Conservation (phyloP, 441 rosid species). For the Populus tomentosa region DNA sequence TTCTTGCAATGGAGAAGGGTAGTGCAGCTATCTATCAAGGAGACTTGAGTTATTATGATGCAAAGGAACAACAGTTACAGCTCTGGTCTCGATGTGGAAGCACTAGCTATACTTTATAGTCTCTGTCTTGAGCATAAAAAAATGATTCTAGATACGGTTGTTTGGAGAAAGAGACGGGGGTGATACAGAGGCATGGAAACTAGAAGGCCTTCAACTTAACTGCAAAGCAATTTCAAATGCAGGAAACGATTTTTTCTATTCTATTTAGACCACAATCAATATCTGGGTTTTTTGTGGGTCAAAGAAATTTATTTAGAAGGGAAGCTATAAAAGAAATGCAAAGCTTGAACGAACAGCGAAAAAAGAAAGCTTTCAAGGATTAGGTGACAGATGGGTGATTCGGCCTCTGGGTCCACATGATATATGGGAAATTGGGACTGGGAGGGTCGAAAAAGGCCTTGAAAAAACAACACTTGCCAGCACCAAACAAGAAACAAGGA, state of each 20-base stretch:
- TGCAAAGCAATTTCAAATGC: conserved; percentile 35
- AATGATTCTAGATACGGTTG: background rate
- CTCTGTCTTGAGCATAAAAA: background rate
- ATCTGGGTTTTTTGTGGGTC: background rate
- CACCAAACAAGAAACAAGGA: background rate
- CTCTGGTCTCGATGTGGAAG: background rate
- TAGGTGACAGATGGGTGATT: conserved; percentile 6
- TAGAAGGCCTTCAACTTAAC: conserved; percentile 28
- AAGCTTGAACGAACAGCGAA: background rate
- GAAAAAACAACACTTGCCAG: background rate
- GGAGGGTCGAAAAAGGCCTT: background rate
- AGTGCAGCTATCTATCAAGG: background rate
- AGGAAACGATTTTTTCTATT: background rate
- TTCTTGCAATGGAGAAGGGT: conserved; percentile 1
- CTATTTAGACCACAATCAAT: background rate
- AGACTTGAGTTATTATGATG: background rate
- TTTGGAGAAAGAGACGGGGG: conserved; percentile 18
- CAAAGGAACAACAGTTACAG: background rate
- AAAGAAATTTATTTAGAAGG: background rate
- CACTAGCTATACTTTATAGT: background rate
- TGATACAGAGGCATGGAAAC: conserved; percentile 15
- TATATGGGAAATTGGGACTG: background rate
- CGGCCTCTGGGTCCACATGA: background rate
- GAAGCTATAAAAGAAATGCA: background rate
- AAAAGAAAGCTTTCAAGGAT: background rate